A percentile compares a stretch with the other conserved stretches of the same genome.
phyloP scores from a whole-genome alignment of 1,139 yeast species.

The Taiozyma sp. region DNA sequence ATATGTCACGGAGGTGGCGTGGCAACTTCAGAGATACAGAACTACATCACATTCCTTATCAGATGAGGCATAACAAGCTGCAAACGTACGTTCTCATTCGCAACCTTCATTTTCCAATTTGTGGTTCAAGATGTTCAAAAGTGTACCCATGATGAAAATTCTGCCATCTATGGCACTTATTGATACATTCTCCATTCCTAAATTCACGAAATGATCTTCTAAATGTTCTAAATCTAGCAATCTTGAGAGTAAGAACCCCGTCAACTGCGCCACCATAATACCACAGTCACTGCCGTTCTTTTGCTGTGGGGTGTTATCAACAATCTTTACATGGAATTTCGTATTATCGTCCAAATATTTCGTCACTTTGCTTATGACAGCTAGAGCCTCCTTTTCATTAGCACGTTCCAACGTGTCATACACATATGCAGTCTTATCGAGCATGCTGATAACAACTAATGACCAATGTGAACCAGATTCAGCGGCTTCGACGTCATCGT shows the following conservation, averaged over 20 bases:
- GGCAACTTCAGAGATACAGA: neutral
- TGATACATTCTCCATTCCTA: slow-evolving; percentile 29
- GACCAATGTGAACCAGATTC: slow-evolving; percentile 61
- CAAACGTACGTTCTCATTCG: neutral
- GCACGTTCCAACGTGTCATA: slow-evolving; percentile 43
- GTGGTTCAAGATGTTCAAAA: slow-evolving; percentile 17
- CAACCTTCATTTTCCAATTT: slow-evolving; percentile 4
- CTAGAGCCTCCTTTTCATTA: slow-evolving; percentile 34
- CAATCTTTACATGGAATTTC: slow-evolving; percentile 19
- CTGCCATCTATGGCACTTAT: slow-evolving; percentile 41
- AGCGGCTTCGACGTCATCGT: slow-evolving; percentile 38
- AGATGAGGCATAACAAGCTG: neutral
- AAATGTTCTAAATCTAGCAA: slow-evolving; percentile 25
- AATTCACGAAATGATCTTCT: slow-evolving; percentile 25
- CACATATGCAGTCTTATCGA: slow-evolving; percentile 34
- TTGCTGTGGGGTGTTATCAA: slow-evolving; percentile 63
- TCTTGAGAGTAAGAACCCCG: slow-evolving; percentile 36
- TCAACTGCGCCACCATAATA: slow-evolving; percentile 39
- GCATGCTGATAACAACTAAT: slow-evolving; percentile 37
- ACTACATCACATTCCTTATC: neutral
- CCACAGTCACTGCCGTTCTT: slow-evolving; percentile 78
- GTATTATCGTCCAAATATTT: slow-evolving; percentile 24
- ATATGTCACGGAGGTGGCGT: neutral
- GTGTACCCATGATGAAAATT: slow-evolving; percentile 33
- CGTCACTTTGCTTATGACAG: slow-evolving; percentile 31